Conservation (phyloP, 2,329 filamentous ascomycete species). For the Pyrenophora tritici-repentis region DNA sequence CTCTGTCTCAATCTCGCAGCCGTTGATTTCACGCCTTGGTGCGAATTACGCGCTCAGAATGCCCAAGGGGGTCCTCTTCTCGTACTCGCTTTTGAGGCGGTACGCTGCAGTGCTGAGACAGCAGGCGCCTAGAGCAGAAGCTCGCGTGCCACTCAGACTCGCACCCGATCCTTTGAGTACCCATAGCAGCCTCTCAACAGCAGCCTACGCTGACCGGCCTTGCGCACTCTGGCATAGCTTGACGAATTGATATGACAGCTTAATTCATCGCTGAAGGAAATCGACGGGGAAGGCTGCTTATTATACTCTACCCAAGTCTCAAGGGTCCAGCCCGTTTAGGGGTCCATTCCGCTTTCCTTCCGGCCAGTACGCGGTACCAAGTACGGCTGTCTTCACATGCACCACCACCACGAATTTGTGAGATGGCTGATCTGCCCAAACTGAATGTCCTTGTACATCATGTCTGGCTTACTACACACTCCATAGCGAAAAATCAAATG, state of each 20-base stretch:
- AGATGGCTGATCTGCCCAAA: too few species aligned
- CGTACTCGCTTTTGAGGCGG: conserved; percentile 3
- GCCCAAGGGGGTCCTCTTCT: not conserved
- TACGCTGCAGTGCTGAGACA: conserved; percentile 18
- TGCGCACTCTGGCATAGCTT: not conserved
- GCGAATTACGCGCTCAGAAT: conserved; percentile 8
- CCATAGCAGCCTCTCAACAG: conserved; percentile 4
- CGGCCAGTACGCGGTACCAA: not conserved
- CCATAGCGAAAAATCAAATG: too few species aligned
- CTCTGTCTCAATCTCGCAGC: conserved; percentile 3
- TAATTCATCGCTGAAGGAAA: not conserved
- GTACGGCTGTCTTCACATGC: not conserved
- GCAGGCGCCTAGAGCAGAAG: conserved; percentile 16
- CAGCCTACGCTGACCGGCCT: not conserved
- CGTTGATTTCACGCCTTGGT: conserved; percentile 2
- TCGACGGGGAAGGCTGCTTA: not conserved
- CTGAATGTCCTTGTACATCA: too few species aligned
- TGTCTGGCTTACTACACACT: too few species aligned
- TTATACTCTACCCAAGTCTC: not conserved
- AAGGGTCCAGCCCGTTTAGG: conserved; percentile 7
- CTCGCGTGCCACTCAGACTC: conserved; percentile 30
- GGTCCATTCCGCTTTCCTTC: not conserved
- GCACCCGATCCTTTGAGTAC: not conserved
- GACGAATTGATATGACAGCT: not conserved
- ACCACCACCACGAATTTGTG: not conserved